phyloP scores from a whole-genome alignment of 2,329 filamentous ascomycete species.

The Paecilomyces variotii region DNA sequence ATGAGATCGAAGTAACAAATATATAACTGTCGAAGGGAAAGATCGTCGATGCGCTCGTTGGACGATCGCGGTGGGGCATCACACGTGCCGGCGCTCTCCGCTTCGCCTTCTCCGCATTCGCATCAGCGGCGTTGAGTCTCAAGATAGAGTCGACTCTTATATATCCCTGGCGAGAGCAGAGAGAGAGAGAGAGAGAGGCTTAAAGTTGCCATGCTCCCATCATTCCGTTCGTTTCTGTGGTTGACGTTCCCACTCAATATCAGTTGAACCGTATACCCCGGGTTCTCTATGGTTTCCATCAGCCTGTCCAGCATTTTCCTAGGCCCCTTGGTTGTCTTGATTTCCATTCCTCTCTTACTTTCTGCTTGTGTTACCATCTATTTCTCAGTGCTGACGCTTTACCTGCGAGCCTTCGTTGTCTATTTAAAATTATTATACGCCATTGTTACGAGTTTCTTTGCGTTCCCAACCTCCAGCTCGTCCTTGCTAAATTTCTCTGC shows the following conservation, averaged over 20 bases:
- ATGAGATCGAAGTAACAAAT: background rate
- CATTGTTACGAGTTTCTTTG: conserved; percentile 49
- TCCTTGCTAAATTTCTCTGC: conserved; percentile 22
- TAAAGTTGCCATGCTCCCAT: background rate
- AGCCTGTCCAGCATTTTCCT: conserved; percentile 36
- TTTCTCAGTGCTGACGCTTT: conserved; percentile 53
- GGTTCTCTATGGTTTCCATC: conserved; percentile 15
- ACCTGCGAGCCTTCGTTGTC: conserved; percentile 52
- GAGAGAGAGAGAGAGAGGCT: background rate
- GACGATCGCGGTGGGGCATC: background rate
- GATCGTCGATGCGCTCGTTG: background rate
- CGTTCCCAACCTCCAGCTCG: conserved; percentile 13
- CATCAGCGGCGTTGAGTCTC: background rate
- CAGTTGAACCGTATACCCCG: too few species aligned
- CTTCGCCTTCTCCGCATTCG: conserved; percentile 16
- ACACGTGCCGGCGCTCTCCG: conserved; percentile 8
- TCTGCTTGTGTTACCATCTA: conserved; percentile 57
- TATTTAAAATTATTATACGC: conserved; percentile 57
- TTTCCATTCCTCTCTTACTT: conserved; percentile 56
- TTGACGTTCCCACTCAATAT: background rate
- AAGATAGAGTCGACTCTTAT: background rate
- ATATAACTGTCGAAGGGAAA: background rate
- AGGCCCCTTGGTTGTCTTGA: conserved; percentile 54
- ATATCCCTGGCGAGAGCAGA: too few species aligned
- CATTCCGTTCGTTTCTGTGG: background rate